Base-by-base conservation (phyloP, 805 yeast genomes). In the Candida jianshihensis region DNA sequence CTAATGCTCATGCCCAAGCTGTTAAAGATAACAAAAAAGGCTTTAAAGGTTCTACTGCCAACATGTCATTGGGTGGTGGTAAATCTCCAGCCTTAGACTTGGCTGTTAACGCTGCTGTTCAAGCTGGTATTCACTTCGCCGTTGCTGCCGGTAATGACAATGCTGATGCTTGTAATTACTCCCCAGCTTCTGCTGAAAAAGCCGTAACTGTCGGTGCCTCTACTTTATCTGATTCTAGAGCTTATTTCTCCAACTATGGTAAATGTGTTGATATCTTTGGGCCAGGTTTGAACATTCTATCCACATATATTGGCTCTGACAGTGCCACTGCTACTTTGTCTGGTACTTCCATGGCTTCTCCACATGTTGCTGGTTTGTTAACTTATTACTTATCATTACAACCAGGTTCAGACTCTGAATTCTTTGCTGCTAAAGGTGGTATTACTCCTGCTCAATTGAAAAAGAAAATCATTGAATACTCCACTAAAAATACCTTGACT, bases 311-410 rank as follows among this genome's bases (percentile, higher is more conserved):
- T 58, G 92, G 94, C 30, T 78, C 87, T 4, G 69, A 72, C 35
- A 62, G 75, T 36, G 84, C 88, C 30, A 81, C 90, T 47, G 88
- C 92, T 31, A 75, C 85, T 27, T 69, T 84, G 58, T 83, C 95
- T 26, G 98, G 98, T 64, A 90, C 97, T 10, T 90, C 97, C 13
- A 90, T 90, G 98, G 96, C 97, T 17, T 83, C 97, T 26, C 97
- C 98, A 31, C 96, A 88, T 56, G 89, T 89, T 49, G 81, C 88
- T 41, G 98, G 98, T 50, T 71, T 90, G 59, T 76, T 88, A 54
- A 75, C 96, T 8, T 90, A 90, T 71, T 90, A 76, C 66, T 68
- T 89, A 57, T 81, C 95, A 6, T 73, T 88, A 61, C 86, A 83
- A 64, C 95, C 96, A 47, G 81, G 73, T 31, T 59, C 77, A 12